A percentile compares a stretch with the other conserved stretches of the same genome.
Evolutionary conservation across 768 basidiomycete species (phyloP).

Genomic region (Tephrocybe sp.): DNA sequence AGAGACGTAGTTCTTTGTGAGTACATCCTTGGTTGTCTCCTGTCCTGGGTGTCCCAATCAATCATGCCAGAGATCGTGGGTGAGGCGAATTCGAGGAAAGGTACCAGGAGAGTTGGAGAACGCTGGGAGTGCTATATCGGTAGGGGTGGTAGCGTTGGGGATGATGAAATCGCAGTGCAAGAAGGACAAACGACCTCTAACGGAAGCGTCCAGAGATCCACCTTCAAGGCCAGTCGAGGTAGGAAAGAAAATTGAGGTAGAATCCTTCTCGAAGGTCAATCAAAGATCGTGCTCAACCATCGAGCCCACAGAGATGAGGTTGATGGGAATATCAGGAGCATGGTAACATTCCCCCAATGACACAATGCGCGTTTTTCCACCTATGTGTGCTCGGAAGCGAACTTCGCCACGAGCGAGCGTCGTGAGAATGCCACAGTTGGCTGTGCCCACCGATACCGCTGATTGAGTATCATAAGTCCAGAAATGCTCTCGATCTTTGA

Average conservation of each 20-base stretch:
- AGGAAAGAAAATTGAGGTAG: background rate
- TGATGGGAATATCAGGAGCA: conserved; percentile 20
- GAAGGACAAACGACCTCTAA: background rate
- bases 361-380: conserved; percentile 2
- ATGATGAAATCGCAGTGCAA: conserved; percentile 1
- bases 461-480: conserved; percentile 8
- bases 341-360: conserved; percentile 20
- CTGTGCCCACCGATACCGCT: conserved; percentile 16
- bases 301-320: conserved; percentile 22
- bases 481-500: conserved; percentile 14
- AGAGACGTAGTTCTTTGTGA: conserved; percentile 14
- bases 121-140: background rate
- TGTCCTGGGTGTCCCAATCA: conserved; percentile 23
- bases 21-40: conserved; percentile 15
- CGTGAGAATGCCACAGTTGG: conserved; percentile 16
- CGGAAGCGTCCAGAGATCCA: background rate
- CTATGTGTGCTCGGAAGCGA: background rate
- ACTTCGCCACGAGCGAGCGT: conserved; percentile 16
- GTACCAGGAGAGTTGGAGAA: background rate
- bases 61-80: conserved; percentile 25
- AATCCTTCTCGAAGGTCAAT: conserved; percentile 4
- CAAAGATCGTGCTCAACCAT: conserved; percentile 11
- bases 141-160: background rate
- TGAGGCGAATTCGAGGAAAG: conserved; percentile 2
- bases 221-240: too few relatives aligned